Conservation (phyloP, 106 monocot species). For the Dioscorea zingiberensis region DNA sequence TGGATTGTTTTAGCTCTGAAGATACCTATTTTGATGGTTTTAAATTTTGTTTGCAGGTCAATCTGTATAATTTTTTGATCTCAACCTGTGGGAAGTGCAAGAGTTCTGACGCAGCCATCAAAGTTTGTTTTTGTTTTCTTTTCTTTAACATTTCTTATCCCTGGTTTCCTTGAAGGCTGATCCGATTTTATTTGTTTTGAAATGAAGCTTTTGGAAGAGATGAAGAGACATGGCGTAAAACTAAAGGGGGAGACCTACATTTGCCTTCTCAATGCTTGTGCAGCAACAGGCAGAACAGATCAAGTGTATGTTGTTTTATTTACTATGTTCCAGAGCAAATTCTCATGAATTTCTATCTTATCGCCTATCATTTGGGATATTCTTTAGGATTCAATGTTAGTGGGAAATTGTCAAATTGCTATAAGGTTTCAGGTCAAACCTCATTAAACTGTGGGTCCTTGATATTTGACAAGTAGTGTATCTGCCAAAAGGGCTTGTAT, state of each 20-base stretch:
- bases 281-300: slow-evolving; percentile 77
- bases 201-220: slow-evolving; percentile 96
- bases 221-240: slow-evolving; percentile 83
- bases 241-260: slow-evolving; percentile 91
- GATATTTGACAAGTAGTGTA: too few relatives aligned
- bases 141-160: background rate
- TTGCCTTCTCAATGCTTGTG: slow-evolving; percentile 90
- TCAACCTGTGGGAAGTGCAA: slow-evolving; percentile 93
- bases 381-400: too few relatives aligned
- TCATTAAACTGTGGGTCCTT: too few relatives aligned
- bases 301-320: slow-evolving; percentile 65
- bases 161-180: slow-evolving; percentile 12
- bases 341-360: too few relatives aligned
- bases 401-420: too few relatives aligned
- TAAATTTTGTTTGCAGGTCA: slow-evolving; percentile 49
- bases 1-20: background rate
- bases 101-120: slow-evolving; percentile 72
- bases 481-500: too few relatives aligned
- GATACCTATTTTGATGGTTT: background rate
- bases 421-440: too few relatives aligned
- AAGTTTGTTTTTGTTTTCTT: slow-evolving; percentile 24
- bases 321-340: background rate
- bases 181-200: slow-evolving; percentile 11
- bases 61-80: slow-evolving; percentile 94
- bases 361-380: too few relatives aligned